Evolutionary conservation across 2,329 filamentous ascomycete genomes (phyloP).

Genomic region (Xylariaceae sp.): DNA sequence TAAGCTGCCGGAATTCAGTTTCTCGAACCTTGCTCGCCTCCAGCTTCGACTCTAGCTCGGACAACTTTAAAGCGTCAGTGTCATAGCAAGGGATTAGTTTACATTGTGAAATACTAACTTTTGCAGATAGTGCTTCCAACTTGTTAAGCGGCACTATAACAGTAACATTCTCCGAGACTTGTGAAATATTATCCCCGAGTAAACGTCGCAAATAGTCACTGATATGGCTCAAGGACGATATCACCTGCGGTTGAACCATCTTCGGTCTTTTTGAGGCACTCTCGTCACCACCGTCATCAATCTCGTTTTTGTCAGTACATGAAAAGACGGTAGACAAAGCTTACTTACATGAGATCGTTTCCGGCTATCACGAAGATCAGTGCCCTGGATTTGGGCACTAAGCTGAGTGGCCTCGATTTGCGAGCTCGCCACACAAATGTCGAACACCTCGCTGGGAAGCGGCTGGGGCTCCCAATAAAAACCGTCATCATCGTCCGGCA

Average conservation of each 20-base stretch:
- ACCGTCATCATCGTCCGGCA: constrained; percentile 30
- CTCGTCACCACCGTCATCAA: constrained; percentile 34
- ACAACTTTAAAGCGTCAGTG: constrained; percentile 32
- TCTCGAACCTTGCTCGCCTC: constrained; percentile 34
- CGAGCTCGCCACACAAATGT: constrained; percentile 38
- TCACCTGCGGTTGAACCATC: constrained; percentile 27
- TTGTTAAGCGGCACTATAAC: constrained; percentile 31
- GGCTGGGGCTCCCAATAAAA: constrained; percentile 46
- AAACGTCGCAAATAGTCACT: constrained; percentile 34
- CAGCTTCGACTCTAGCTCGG: constrained; percentile 36
- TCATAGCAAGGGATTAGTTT: background rate
- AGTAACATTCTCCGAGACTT: constrained; percentile 24
- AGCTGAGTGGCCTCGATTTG: constrained; percentile 35
- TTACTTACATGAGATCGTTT: constrained; percentile 49
- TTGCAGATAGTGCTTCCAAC: constrained; percentile 32
- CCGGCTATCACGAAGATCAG: constrained; percentile 28
- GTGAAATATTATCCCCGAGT: constrained; percentile 24
- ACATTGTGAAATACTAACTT: constrained; percentile 23
- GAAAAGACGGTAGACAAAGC: background rate
- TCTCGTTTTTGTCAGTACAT: constrained; percentile 27
- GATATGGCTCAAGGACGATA: constrained; percentile 27
- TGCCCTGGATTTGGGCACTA: constrained; percentile 15
- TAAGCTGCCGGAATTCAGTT: constrained; percentile 39
- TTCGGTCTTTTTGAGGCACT: constrained; percentile 33
- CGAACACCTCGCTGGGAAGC: constrained; percentile 47